Conservation (phyloP, 1,139 yeast species). For the Meyerozyma carpophila region DNA sequence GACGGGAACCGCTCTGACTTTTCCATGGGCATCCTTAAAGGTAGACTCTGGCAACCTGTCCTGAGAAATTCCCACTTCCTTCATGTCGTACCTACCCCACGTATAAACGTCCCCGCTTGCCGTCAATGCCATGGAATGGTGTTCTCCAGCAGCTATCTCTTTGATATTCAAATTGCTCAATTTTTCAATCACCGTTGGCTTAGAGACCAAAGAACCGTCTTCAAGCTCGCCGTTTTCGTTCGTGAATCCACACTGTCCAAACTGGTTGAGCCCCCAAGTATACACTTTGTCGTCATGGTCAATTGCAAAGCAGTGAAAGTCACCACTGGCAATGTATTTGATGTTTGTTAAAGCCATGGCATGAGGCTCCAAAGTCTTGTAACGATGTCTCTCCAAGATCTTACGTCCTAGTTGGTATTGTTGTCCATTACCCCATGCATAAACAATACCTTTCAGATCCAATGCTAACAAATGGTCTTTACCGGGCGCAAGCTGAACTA, state of each 20-base stretch:
- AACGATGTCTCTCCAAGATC: conserved; percentile 69
- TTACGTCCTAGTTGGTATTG: conserved; percentile 87
- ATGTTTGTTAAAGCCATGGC: conserved; percentile 75
- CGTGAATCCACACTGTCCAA: conserved; percentile 90
- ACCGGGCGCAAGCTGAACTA: conserved; percentile 87
- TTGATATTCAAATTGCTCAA: conserved; percentile 54
- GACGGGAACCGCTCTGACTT: conserved; percentile 79
- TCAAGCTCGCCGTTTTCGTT: conserved; percentile 46
- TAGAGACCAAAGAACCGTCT: conserved; percentile 76
- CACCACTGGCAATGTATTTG: conserved; percentile 84
- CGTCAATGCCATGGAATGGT: conserved; percentile 78
- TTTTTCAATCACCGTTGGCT: conserved; percentile 65
- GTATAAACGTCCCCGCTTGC: conserved; percentile 66
- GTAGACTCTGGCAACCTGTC: conserved; percentile 60
- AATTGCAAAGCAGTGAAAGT: conserved; percentile 92
- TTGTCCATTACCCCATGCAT: conserved; percentile 97
- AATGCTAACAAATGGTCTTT: conserved; percentile 87
- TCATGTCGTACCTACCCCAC: conserved; percentile 93
- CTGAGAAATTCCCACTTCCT: conserved; percentile 76
- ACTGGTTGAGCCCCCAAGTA: conserved; percentile 95
- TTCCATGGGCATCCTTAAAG: conserved; percentile 73
- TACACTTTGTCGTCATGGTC: conserved; percentile 64
- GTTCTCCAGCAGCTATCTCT: conserved; percentile 87
- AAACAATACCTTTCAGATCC: conserved; percentile 80
- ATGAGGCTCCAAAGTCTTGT: conserved; percentile 67